Percentiles rank a stretch among this genome's conserved stretches.
Conservation (phyloP, 345 rosid species). For the Salix dunnii region DNA sequence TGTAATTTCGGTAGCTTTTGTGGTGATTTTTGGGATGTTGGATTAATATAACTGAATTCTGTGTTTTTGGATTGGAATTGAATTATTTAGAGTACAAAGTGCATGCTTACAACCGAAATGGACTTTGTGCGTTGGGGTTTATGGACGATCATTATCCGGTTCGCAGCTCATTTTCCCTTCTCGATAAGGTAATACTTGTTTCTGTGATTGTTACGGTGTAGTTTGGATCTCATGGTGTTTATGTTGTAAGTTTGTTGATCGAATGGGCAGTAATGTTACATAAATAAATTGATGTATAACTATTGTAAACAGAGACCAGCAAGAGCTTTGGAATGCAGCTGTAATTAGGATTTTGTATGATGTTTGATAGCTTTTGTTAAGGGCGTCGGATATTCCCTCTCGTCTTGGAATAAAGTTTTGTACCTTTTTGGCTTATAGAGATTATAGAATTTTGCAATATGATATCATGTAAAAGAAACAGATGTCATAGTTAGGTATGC, state of each 20-base stretch:
- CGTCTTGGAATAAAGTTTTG: too few species aligned
- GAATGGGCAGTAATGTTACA: too few species aligned
- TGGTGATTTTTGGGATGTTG: background rate
- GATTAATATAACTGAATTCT: background rate
- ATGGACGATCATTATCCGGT: constrained; percentile 98
- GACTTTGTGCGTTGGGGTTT: constrained; percentile 80
- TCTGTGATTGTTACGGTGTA: background rate
- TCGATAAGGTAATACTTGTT: constrained; percentile 62
- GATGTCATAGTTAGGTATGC: background rate
- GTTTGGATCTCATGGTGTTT: background rate
- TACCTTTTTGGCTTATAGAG: background rate
- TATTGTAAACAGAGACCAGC: background rate
- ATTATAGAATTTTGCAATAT: background rate
- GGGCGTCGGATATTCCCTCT: background rate
- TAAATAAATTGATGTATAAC: too few species aligned
- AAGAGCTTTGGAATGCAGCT: background rate
- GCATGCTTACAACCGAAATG: constrained; percentile 83
- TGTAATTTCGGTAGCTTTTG: background rate
- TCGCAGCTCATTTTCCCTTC: constrained; percentile 86
- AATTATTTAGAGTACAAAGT: constrained; percentile 78
- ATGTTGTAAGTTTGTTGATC: background rate
- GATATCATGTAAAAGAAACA: background rate
- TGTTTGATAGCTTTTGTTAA: background rate
- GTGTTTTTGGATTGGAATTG: background rate
- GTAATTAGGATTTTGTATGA: background rate